Evolutionary conservation across 495 filamentous ascomycete species (phyloP).

Genomic region (Tricharina praecox): DNA sequence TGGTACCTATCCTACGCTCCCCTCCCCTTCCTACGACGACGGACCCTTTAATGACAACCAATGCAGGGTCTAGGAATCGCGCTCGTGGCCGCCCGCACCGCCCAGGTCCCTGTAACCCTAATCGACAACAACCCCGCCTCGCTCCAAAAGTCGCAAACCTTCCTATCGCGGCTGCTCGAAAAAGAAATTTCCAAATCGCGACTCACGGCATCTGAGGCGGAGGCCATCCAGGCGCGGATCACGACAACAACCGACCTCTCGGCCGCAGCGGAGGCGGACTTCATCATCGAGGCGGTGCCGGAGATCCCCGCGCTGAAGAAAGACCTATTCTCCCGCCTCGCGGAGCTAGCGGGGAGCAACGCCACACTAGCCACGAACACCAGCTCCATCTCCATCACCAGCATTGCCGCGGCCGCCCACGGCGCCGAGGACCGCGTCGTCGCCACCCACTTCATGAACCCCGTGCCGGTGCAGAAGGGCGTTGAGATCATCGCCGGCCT

Average conservation of each 20-base stretch:
- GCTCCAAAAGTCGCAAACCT: conserved; percentile 79
- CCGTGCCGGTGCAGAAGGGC: conserved; percentile 88
- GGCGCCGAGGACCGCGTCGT: conserved; percentile 70
- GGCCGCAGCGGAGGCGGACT: conserved; percentile 70
- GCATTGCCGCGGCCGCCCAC: conserved; percentile 73
- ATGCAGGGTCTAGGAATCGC: conserved; percentile 88
- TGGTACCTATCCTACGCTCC: conserved; percentile 41
- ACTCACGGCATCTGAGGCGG: conserved; percentile 61
- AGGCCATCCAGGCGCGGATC: conserved; percentile 49
- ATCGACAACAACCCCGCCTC: conserved; percentile 72
- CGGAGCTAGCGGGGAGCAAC: conserved; percentile 66
- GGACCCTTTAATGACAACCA: conserved; percentile 21
- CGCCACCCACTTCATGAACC: conserved; percentile 99
- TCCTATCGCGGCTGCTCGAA: conserved; percentile 62
- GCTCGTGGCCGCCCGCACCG: conserved; percentile 76
- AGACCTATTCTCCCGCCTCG: conserved; percentile 70
- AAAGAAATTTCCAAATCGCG: conserved; percentile 79
- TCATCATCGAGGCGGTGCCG: conserved; percentile 93
- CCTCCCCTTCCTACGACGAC: not conserved
- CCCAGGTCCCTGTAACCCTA: conserved; percentile 66
- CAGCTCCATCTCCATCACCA: conserved; percentile 91
- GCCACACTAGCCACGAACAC: conserved; percentile 95
- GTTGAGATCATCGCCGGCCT: conserved; percentile 93
- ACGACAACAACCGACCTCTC: conserved; percentile 55
- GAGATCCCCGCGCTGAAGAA: conserved; percentile 80